A percentile compares a stretch with the other conserved stretches of the same genome.
phyloP scores from a whole-genome alignment of 257 asterid species.

The Agastache rugosa region DNA sequence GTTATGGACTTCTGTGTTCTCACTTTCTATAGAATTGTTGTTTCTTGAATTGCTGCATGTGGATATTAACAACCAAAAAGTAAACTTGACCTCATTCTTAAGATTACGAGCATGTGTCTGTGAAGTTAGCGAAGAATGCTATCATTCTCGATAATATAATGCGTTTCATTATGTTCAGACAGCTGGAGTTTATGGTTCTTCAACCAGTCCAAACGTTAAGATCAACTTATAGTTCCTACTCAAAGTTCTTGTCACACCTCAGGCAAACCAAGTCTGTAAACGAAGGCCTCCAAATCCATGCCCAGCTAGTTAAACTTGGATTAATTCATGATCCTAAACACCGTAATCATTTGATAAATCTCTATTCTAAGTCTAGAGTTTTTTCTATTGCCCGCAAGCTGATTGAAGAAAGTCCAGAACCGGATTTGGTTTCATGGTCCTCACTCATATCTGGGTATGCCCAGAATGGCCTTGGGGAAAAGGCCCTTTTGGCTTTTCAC shows the following conservation, averaged over 20 bases:
- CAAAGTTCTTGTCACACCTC: slow-evolving; percentile 60
- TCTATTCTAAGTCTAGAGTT: slow-evolving; percentile 60
- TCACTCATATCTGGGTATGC: slow-evolving; percentile 76
- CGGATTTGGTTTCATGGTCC: slow-evolving; percentile 83
- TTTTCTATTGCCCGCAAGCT: slow-evolving; percentile 60
- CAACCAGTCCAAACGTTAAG: slow-evolving; percentile 32
- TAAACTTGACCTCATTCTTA: background rate
- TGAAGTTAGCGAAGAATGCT: slow-evolving; percentile 17
- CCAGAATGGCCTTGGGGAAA: slow-evolving; percentile 62
- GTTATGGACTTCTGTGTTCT: background rate
- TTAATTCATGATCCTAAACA: slow-evolving; percentile 46
- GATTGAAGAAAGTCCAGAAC: slow-evolving; percentile 61
- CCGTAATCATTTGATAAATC: slow-evolving; percentile 60
- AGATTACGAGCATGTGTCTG: background rate
- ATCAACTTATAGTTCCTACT: slow-evolving; percentile 48
- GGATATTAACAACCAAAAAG: background rate
- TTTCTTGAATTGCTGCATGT: background rate
- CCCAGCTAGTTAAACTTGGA: slow-evolving; percentile 53
- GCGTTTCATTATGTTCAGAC: background rate
- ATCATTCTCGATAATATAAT: slow-evolving; percentile 3
- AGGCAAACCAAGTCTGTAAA: slow-evolving; percentile 51
- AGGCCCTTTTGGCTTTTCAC: slow-evolving; percentile 61
- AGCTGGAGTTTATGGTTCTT: slow-evolving; percentile 42
- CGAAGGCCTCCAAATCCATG: slow-evolving; percentile 69
- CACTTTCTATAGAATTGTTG: background rate